phyloP scores from a whole-genome alignment of 192 early-diverging fungal genomes.

The Backusella morwellensis region DNA sequence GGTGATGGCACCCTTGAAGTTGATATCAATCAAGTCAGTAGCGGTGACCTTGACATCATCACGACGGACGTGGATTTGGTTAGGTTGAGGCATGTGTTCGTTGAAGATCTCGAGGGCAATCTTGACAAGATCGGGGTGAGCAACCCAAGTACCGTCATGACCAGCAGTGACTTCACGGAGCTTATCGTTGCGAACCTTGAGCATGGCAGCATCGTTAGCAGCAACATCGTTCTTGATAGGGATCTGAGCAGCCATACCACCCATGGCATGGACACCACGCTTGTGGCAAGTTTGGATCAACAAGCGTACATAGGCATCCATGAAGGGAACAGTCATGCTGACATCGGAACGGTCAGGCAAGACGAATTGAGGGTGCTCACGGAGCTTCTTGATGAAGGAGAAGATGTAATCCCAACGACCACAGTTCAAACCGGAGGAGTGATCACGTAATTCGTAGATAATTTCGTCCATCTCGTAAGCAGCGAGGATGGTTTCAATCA shows the following conservation, averaged over 20 bases:
- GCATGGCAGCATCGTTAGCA: constrained; percentile 89
- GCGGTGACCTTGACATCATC: constrained; percentile 87
- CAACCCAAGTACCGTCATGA: constrained; percentile 96
- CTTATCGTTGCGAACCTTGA: constrained; percentile 95
- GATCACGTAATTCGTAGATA: constrained; percentile 98
- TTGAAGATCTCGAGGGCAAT: constrained; percentile 89
- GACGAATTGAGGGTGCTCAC: constrained; percentile 80
- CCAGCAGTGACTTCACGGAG: constrained; percentile 93
- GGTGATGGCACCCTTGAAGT: constrained; percentile 75
- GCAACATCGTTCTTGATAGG: constrained; percentile 92
- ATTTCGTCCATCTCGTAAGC: constrained; percentile 99
- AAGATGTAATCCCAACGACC: constrained; percentile 99
- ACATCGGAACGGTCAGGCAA: constrained; percentile 91
- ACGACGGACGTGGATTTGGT: constrained; percentile 92
- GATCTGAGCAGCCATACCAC: constrained; percentile 99
- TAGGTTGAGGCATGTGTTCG: constrained; percentile 93
- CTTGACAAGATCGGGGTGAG: constrained; percentile 94
- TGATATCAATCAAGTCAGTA: constrained; percentile 79
- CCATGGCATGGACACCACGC: constrained; percentile 99
- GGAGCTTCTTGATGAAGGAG: constrained; percentile 97
- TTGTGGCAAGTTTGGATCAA: constrained; percentile 98
- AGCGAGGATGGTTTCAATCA: constrained; percentile 97
- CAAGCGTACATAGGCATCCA: constrained; percentile 96
- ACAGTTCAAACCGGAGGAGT: constrained; percentile 98
- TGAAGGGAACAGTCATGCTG: constrained; percentile 95